A percentile compares a stretch with the other conserved stretches of the same genome.
Conservation (phyloP, 352 stramenopile species). For the Phytophthora hybrid region DNA sequence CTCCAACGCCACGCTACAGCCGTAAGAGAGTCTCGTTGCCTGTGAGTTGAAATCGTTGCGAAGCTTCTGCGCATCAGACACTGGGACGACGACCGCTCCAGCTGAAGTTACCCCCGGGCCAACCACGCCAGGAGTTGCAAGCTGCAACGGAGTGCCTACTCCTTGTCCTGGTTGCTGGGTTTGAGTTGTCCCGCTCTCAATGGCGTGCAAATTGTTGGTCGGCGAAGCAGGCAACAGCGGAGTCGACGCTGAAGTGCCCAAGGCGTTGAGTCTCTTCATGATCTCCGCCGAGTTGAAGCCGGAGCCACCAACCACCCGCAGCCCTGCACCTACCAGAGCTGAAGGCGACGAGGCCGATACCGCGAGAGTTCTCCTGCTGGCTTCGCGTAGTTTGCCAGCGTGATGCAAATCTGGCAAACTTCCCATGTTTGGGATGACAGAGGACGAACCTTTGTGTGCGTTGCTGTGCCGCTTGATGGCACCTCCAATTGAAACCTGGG, state of each 20-base stretch:
- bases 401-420: slow-evolving; percentile 55
- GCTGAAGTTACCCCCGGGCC: neutral
- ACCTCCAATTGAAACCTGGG: slow-evolving; percentile 8
- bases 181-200: slow-evolving; percentile 11
- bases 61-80: slow-evolving; percentile 68
- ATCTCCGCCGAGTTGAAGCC: slow-evolving; percentile 56
- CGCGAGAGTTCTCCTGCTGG: slow-evolving; percentile 7
- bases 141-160: neutral
- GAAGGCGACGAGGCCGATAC: slow-evolving; percentile 15
- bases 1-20: slow-evolving; percentile 74
- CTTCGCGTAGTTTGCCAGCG: slow-evolving; percentile 1
- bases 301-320: slow-evolving; percentile 10
- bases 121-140: slow-evolving; percentile 2
- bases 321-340: slow-evolving; percentile 11
- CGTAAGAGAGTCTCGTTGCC: slow-evolving; percentile 64
- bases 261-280: slow-evolving; percentile 59
- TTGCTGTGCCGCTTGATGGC: slow-evolving; percentile 2
- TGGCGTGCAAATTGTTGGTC: slow-evolving; percentile 14
- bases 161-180: neutral
- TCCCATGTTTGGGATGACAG: slow-evolving; percentile 30
- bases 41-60: slow-evolving; percentile 83
- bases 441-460: slow-evolving; percentile 21
- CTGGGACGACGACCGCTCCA: slow-evolving; percentile 8
- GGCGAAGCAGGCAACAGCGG: slow-evolving; percentile 28
- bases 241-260: slow-evolving; percentile 56